Conservation (phyloP, 2,329 filamentous ascomycete genomes). For the Bertia moriformis region DNA sequence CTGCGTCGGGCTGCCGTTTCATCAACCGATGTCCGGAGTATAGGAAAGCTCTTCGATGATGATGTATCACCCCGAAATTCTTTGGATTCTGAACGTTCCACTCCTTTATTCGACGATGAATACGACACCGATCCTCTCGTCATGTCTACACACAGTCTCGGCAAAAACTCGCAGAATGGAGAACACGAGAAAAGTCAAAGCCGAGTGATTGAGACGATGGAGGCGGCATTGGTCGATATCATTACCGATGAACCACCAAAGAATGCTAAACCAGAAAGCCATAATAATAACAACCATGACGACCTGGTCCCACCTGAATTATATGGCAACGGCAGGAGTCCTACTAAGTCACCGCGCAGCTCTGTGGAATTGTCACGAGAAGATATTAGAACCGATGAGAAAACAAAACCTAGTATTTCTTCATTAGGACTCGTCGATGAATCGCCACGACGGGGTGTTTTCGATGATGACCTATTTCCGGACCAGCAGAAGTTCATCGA, state of each 20-base stretch:
- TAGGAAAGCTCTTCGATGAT: slow-evolving; percentile 1
- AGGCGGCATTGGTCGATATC: slow-evolving; percentile 80
- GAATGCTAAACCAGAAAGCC: slow-evolving; percentile 46
- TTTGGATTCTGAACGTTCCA: slow-evolving; percentile 34
- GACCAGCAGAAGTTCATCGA: slow-evolving; percentile 72
- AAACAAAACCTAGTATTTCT: slow-evolving; percentile 69
- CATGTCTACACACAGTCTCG: slow-evolving; percentile 66
- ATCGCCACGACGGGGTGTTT: slow-evolving; percentile 78
- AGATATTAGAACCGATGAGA: slow-evolving; percentile 22
- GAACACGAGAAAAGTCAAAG: slow-evolving; percentile 51
- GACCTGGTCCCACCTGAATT: slow-evolving; percentile 34
- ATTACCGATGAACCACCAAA: slow-evolving; percentile 60
- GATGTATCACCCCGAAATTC: slow-evolving; percentile 37
- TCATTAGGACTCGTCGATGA: slow-evolving; percentile 82
- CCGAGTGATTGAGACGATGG: slow-evolving; percentile 79
- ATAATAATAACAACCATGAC: slow-evolving; percentile 45
- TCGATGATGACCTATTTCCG: slow-evolving; percentile 85
- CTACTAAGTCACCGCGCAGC: slow-evolving; percentile 24
- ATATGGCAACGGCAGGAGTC: slow-evolving; percentile 33
- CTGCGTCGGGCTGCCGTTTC: neutral
- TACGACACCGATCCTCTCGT: slow-evolving; percentile 58
- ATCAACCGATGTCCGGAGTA: neutral
- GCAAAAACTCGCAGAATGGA: slow-evolving; percentile 42
- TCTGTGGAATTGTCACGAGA: slow-evolving; percentile 19
- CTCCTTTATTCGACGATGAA: slow-evolving; percentile 68